Conservation (phyloP, 495 filamentous ascomycete genomes). For the Elaphomyces granulatus region DNA sequence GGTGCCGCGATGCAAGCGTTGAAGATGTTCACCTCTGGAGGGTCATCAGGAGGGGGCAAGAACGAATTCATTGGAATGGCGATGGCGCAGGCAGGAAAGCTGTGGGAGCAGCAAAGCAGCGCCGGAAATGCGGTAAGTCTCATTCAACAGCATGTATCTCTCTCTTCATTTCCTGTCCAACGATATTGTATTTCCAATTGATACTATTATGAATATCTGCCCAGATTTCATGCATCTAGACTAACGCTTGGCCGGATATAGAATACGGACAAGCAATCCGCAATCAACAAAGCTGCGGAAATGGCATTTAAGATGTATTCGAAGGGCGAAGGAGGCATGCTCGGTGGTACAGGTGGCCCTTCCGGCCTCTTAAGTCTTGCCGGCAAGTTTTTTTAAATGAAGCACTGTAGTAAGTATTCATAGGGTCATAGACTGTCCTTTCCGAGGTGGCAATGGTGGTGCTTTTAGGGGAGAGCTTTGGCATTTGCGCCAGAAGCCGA, state of each 20-base stretch:
- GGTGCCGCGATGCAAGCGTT: conserved; percentile 55
- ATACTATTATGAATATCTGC: conserved; percentile 9
- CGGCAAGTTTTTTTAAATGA: conserved; percentile 34
- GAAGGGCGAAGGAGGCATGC: conserved; percentile 39
- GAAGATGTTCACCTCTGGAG: conserved; percentile 45
- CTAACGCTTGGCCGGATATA: too few relatives aligned
- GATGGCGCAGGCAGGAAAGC: conserved; percentile 50
- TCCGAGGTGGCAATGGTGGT: too few relatives aligned
- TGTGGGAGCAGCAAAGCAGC: conserved; percentile 46
- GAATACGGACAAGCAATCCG: conserved; percentile 45
- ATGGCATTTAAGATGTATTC: conserved; percentile 59
- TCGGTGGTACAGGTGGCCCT: conserved; percentile 31
- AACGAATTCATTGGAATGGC: conserved; percentile 51
- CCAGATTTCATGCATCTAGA: too few relatives aligned
- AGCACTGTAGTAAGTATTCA: too few relatives aligned
- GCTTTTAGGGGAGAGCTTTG: too few relatives aligned
- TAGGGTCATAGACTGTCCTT: too few relatives aligned
- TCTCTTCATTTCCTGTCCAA: conserved; percentile 3
- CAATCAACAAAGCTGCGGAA: conserved; percentile 43
- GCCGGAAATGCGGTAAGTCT: conserved; percentile 36
- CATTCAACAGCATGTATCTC: too few relatives aligned
- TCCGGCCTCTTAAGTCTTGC: conserved; percentile 42
- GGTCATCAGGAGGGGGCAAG: conserved; percentile 22
- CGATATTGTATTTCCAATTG: not conserved
- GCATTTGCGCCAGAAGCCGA: too few relatives aligned